Evolutionary conservation across 495 filamentous ascomycete species (phyloP).

Genomic region (Jackrogersella multiformis): DNA sequence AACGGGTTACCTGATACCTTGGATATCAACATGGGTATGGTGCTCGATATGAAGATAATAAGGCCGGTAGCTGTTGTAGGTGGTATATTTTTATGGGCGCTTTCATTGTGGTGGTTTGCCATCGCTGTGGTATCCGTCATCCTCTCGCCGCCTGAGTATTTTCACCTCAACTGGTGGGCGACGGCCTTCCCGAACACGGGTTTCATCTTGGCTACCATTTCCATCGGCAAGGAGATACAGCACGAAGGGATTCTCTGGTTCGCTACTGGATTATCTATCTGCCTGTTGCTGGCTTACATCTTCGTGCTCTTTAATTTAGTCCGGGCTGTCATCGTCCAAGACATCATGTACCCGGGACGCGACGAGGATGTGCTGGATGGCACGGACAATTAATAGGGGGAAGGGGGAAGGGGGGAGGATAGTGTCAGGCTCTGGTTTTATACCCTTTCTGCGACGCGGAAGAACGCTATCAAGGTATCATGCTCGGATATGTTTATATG

Average conservation of each 20-base stretch:
- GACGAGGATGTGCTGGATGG: conserved; percentile 64
- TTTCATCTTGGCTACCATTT: conserved; percentile 61
- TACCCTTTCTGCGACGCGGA: neutral
- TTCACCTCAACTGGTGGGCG: conserved; percentile 66
- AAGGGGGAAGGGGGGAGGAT: neutral
- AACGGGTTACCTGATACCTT: conserved; percentile 52
- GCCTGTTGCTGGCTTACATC: conserved; percentile 63
- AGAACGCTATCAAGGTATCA: neutral
- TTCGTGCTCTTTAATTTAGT: conserved; percentile 64
- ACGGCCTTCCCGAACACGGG: conserved; percentile 69
- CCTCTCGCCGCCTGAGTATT: conserved; percentile 56
- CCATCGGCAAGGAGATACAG: conserved; percentile 55
- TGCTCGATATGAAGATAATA: conserved; percentile 52
- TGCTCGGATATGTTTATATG: neutral
- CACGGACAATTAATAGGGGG: conserved; percentile 15
- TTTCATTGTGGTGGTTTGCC: conserved; percentile 77
- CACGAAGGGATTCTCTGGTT: conserved; percentile 57
- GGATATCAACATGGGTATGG: conserved; percentile 29
- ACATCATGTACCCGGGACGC: conserved; percentile 72
- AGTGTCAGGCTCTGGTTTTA: neutral
- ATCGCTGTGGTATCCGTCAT: conserved; percentile 65
- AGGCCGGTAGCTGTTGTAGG: conserved; percentile 61
- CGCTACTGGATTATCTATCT: conserved; percentile 60
- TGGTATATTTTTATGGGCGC: conserved; percentile 72
- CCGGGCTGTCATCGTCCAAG: conserved; percentile 61